Conservation (phyloP, 495 filamentous ascomycete species). For the Trichoderma virens region DNA sequence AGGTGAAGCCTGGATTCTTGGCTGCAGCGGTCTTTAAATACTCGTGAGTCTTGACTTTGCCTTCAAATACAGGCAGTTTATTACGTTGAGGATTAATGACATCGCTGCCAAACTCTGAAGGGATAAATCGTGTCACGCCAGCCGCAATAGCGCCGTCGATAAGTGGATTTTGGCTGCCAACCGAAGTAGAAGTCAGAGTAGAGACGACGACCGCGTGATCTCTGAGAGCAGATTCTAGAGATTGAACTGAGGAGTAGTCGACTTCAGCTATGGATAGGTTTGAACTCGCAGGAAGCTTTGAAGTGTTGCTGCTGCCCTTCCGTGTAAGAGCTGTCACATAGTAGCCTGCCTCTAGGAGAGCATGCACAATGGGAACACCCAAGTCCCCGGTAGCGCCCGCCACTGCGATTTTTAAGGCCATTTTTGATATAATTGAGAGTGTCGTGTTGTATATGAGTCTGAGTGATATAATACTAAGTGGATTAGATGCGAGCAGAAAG, state of each 20-base stretch:
- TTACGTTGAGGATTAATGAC: constrained; percentile 22
- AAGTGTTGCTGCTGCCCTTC: constrained; percentile 17
- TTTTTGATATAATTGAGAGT: background rate
- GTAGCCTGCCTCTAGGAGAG: constrained; percentile 83
- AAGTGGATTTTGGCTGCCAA: constrained; percentile 27
- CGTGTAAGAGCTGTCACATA: constrained; percentile 68
- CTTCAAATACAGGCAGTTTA: constrained; percentile 32
- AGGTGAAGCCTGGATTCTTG: constrained; percentile 30
- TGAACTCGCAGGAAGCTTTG: background rate
- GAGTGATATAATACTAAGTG: background rate
- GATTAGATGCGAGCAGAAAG: background rate
- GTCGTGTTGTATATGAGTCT: background rate
- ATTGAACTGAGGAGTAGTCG: constrained; percentile 11
- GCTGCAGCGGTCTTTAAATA: constrained; percentile 31
- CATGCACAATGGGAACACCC: constrained; percentile 40
- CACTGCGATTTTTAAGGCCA: constrained; percentile 24
- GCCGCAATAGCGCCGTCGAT: constrained; percentile 38
- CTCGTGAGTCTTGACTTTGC: constrained; percentile 34
- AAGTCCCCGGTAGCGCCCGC: constrained; percentile 38
- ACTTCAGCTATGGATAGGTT: background rate
- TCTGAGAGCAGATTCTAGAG: constrained; percentile 19
- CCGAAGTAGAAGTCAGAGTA: constrained; percentile 19
- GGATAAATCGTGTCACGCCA: constrained; percentile 41
- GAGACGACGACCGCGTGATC: constrained; percentile 35
- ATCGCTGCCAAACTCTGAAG: constrained; percentile 36